Evolutionary conservation across 78 protist species (phyloP).

Genomic region (Neovahlkampfia damariscottae): DNA sequence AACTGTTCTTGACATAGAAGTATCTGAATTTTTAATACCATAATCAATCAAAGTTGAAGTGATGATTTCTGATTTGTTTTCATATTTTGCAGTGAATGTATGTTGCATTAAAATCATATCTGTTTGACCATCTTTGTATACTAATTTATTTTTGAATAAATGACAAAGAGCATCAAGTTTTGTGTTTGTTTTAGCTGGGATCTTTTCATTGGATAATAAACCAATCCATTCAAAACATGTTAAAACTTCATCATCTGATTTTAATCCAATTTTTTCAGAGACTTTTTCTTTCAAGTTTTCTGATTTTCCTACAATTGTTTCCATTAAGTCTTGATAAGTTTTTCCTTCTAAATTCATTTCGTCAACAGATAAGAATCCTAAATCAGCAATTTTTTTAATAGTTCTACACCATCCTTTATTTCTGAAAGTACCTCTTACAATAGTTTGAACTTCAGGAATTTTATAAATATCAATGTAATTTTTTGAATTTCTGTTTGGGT

Average conservation of each 20-base stretch:
- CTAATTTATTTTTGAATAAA: slow-evolving; percentile 8
- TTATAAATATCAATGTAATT: slow-evolving; percentile 38
- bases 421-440: slow-evolving; percentile 59
- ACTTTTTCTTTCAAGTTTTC: slow-evolving; percentile 1
- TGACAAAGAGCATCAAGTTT: slow-evolving; percentile 11
- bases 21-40: slow-evolving; percentile 18
- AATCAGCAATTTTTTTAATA: neutral
- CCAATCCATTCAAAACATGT: slow-evolving; percentile 4
- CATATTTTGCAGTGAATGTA: slow-evolving; percentile 26
- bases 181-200: slow-evolving; percentile 8
- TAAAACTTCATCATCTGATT: slow-evolving; percentile 5
- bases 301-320: too few relatives aligned
- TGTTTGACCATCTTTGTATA: slow-evolving; percentile 11
- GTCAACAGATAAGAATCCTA: too few relatives aligned
- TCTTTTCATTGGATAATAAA: slow-evolving; percentile 12
- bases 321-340: too few relatives aligned
- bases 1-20: slow-evolving; percentile 29
- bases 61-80: slow-evolving; percentile 16
- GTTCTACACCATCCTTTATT: slow-evolving; percentile 28
- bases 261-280: neutral
- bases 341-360: too few relatives aligned
- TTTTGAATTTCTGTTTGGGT: slow-evolving; percentile 57
- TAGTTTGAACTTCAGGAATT: slow-evolving; percentile 26
- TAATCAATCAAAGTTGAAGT: slow-evolving; percentile 29
- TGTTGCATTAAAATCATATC: slow-evolving; percentile 42